Conservation (phyloP, 176 grass and related monocot genomes). For the Carex parvula region DNA sequence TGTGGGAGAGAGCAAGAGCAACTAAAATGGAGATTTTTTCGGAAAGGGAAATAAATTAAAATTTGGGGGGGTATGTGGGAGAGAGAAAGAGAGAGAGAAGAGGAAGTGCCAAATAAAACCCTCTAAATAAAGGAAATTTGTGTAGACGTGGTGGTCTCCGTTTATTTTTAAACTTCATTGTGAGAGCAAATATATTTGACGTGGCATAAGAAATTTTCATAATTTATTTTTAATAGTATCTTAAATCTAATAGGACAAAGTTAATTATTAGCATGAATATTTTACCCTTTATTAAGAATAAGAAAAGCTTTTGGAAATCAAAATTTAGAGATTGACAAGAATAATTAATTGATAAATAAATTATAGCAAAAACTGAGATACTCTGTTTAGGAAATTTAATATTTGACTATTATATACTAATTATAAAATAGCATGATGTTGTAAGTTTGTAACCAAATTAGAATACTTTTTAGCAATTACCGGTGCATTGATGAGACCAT, state of each 20-base stretch:
- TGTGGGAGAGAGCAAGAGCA: conserved; percentile 18
- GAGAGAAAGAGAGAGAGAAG: conserved; percentile 4
- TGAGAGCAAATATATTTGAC: neutral
- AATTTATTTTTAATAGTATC: neutral
- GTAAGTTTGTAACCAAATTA: neutral
- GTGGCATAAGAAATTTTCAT: neutral
- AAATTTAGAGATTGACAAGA: neutral
- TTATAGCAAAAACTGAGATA: neutral
- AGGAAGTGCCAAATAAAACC: conserved; percentile 30
- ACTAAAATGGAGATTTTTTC: conserved; percentile 10
- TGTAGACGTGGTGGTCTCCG: conserved; percentile 7
- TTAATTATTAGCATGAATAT: neutral
- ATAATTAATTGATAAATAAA: neutral
- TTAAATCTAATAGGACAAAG: neutral
- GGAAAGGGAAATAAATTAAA: conserved; percentile 12
- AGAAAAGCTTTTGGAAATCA: neutral
- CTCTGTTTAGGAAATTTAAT: neutral
- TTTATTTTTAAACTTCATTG: neutral
- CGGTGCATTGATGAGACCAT: neutral
- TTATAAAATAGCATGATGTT: neutral
- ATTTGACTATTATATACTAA: neutral
- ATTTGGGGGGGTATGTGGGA: conserved; percentile 10
- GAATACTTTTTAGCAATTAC: neutral
- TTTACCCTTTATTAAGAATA: neutral
- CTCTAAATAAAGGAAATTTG: conserved; percentile 1